Evolutionary conservation across 805 yeast species (phyloP).

Genomic region (Teunomyces atbi): DNA sequence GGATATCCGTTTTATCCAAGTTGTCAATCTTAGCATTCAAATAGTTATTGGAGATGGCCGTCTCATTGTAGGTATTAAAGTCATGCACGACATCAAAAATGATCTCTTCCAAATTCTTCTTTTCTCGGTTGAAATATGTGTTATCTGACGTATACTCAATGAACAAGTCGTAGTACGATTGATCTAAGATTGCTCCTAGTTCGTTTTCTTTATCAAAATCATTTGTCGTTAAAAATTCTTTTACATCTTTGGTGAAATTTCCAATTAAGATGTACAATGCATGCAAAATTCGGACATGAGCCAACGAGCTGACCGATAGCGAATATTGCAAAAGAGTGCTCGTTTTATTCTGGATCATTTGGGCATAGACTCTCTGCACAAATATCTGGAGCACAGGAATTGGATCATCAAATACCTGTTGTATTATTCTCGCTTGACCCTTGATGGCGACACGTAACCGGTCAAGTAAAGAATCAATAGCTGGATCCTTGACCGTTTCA

Average conservation of each 20-base stretch:
- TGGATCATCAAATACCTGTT: conserved; percentile 71
- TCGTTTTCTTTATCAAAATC: conserved; percentile 48
- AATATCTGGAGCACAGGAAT: conserved; percentile 67
- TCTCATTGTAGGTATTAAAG: conserved; percentile 41
- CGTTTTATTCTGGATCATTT: conserved; percentile 57
- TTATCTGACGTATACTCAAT: conserved; percentile 64
- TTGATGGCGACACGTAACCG: conserved; percentile 55
- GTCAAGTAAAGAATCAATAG: conserved; percentile 52
- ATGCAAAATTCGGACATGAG: conserved; percentile 75
- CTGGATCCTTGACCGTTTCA: conserved; percentile 48
- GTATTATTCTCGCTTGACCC: conserved; percentile 71
- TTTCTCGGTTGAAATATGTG: conserved; percentile 69
- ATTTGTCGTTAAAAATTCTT: conserved; percentile 52
- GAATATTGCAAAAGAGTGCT: conserved; percentile 62
- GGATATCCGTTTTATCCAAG: conserved; percentile 26
- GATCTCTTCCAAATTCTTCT: conserved; percentile 59
- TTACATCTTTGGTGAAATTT: conserved; percentile 61
- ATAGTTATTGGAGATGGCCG: conserved; percentile 32
- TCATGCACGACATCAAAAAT: conserved; percentile 45
- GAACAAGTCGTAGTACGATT: conserved; percentile 70
- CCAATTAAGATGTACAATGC: conserved; percentile 58
- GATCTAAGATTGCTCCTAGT: conserved; percentile 57
- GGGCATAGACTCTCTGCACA: conserved; percentile 73
- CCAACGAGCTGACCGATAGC: conserved; percentile 58
- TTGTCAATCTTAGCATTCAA: conserved; percentile 36